A percentile compares a stretch with the other conserved stretches of the same genome.
Evolutionary conservation across 2,329 filamentous ascomycete genomes (phyloP).

Genomic region (Esteya vermicola): DNA sequence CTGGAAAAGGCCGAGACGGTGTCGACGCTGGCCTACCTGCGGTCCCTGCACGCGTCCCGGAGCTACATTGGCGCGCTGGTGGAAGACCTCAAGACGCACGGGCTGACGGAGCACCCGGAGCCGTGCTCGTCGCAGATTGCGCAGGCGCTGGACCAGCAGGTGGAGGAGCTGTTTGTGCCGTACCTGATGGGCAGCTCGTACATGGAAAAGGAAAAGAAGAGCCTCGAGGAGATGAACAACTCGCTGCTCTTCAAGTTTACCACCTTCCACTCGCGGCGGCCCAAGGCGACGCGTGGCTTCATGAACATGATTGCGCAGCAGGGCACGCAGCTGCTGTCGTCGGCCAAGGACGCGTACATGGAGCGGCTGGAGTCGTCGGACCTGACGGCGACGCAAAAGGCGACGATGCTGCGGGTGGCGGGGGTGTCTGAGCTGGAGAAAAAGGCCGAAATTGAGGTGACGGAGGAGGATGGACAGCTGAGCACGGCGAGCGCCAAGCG

Average conservation of each 20-base stretch:
- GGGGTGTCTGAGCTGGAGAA: constrained; percentile 65
- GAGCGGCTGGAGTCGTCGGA: constrained; percentile 81
- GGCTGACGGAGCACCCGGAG: constrained; percentile 88
- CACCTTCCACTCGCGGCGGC: constrained; percentile 78
- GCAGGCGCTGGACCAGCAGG: constrained; percentile 55
- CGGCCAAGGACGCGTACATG: constrained; percentile 82
- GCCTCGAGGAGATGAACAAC: constrained; percentile 69
- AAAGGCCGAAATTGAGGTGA: constrained; percentile 78
- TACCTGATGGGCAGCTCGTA: constrained; percentile 57
- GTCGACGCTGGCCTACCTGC: constrained; percentile 80
- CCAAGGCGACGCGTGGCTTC: constrained; percentile 81
- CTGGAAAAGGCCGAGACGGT: constrained; percentile 86
- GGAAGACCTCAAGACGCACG: constrained; percentile 87
- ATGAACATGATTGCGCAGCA: constrained; percentile 86
- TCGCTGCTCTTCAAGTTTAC: constrained; percentile 93
- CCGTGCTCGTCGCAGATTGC: constrained; percentile 77
- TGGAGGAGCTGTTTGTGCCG: constrained; percentile 65
- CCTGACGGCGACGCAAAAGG: constrained; percentile 73
- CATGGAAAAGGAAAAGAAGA: constrained; percentile 54
- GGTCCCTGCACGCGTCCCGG: constrained; percentile 79
- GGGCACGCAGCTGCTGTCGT: constrained; percentile 74
- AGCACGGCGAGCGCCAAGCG: constrained; percentile 83
- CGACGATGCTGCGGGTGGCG: constrained; percentile 79
- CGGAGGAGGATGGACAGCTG: constrained; percentile 75
- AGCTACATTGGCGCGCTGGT: constrained; percentile 78